Evolutionary conservation across 768 basidiomycete genomes (phyloP).

Genomic region (Symmetrospora coprosmae): DNA sequence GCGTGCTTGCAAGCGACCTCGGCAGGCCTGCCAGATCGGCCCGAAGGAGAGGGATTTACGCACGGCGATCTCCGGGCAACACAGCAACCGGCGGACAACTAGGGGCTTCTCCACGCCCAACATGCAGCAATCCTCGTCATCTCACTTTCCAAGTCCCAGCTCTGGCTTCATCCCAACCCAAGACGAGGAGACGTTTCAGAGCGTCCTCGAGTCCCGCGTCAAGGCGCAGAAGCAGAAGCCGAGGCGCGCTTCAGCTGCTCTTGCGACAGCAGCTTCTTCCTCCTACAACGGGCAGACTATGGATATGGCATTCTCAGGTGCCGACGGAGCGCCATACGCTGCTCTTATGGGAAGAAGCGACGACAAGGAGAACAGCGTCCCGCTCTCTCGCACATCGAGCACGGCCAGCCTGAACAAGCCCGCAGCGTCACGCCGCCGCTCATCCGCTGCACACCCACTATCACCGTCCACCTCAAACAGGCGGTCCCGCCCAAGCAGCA

Average conservation of each 20-base stretch:
- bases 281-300: background rate
- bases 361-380: background rate
- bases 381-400: background rate
- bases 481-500: constrained; percentile 2
- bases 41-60: too few species aligned
- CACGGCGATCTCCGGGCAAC: too few species aligned
- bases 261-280: background rate
- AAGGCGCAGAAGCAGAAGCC: too few species aligned
- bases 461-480: background rate
- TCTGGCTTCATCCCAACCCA: too few species aligned
- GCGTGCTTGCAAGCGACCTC: too few species aligned
- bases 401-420: background rate
- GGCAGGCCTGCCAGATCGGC: too few species aligned
- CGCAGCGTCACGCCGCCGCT: background rate
- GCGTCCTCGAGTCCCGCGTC: background rate
- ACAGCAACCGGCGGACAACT: too few species aligned
- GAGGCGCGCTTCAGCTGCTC: background rate
- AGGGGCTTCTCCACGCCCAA: too few species aligned
- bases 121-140: too few species aligned
- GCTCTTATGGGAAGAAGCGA: background rate
- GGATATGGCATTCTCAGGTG: background rate
- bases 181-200: too few species aligned
- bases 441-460: background rate
- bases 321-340: background rate
- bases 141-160: too few species aligned